Evolutionary conservation across 2,329 filamentous ascomycete genomes (phyloP).

Genomic region (Amesomyces nigricolor): DNA sequence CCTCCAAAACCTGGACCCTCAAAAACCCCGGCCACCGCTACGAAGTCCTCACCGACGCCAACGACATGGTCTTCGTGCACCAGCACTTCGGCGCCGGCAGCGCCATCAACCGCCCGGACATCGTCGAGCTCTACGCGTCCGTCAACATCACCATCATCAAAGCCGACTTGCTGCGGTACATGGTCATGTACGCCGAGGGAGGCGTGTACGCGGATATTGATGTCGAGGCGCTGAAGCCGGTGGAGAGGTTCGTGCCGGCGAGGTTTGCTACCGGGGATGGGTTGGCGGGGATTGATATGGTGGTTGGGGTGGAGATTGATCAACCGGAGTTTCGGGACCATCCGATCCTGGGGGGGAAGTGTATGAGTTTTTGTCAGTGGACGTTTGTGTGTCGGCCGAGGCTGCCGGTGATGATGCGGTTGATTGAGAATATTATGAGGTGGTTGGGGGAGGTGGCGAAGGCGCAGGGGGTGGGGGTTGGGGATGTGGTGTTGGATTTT

Average conservation of each 20-base stretch:
- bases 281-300: conserved; percentile 49
- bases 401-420: conserved; percentile 61
- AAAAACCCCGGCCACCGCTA: conserved; percentile 64
- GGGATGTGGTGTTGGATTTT: conserved; percentile 61
- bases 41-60: conserved; percentile 64
- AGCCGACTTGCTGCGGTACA: conserved; percentile 60
- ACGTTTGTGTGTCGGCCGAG: conserved; percentile 65
- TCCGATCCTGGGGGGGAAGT: conserved; percentile 61
- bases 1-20: conserved; percentile 58
- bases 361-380: conserved; percentile 68
- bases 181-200: conserved; percentile 62
- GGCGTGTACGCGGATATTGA: conserved; percentile 46
- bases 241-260: conserved; percentile 53
- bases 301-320: conserved; percentile 66
- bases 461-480: conserved; percentile 54
- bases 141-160: conserved; percentile 61
- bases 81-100: conserved; percentile 59
- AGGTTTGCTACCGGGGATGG: conserved; percentile 54
- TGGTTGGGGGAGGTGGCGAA: conserved; percentile 58
- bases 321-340: conserved; percentile 61
- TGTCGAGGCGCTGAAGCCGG: conserved; percentile 37
- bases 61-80: conserved; percentile 62
- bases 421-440: conserved; percentile 62
- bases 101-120: conserved; percentile 57
- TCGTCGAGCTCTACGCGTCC: conserved; percentile 54